Evolutionary conservation across 805 yeast species (phyloP), one percentile per base, ranked within the genome.

Genomic region (Ogataea degrootiae): DNA sequence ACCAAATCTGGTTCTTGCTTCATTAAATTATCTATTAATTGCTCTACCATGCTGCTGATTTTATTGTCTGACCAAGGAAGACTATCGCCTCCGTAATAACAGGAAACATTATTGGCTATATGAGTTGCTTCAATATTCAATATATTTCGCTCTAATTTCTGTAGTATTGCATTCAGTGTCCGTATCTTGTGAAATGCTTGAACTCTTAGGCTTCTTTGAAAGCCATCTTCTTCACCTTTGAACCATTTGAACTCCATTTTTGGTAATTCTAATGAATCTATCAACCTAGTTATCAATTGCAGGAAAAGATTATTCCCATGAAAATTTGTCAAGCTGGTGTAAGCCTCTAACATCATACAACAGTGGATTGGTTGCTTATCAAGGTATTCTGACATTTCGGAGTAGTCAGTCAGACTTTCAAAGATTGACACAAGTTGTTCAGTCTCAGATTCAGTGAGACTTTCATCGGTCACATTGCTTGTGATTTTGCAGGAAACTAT

Each of bases 211-310:
- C 19, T n/a, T 17, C 29, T 42, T 29, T 54, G 56, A 11, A 21
- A 17, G 6, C 17, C 34, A n/a, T 38, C 37, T 35, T 47, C 51
- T 4, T 51, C 51, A 4, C n/a, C 43, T 41, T 44, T 41, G 34
- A 42, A 45, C 58, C 58, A 54, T 14, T 16, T 42, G 38, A 39
- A 52, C 23, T 50, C 45, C 6, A 22, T 19, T 23, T 44, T 39
- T 15, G 55, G 55, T 16, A 50, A 12, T 2, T 7, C 8, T 3
- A 45, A 8, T 2, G 37, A 16, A 6, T 16, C 17, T 15, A 41
- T 15, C 5, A 26, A 9, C 12, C 12, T 8, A 26, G 12, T 26
- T 26, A 26, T 26, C 12, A 26, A 26, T 26, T 26, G 31, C 31
- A 26, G 12, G 11, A 26, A 8, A 9, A 26, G 4, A 26, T 26